Conservation (phyloP, 2,329 filamentous ascomycete genomes). For the Aaosphaeria pasadenensis region DNA sequence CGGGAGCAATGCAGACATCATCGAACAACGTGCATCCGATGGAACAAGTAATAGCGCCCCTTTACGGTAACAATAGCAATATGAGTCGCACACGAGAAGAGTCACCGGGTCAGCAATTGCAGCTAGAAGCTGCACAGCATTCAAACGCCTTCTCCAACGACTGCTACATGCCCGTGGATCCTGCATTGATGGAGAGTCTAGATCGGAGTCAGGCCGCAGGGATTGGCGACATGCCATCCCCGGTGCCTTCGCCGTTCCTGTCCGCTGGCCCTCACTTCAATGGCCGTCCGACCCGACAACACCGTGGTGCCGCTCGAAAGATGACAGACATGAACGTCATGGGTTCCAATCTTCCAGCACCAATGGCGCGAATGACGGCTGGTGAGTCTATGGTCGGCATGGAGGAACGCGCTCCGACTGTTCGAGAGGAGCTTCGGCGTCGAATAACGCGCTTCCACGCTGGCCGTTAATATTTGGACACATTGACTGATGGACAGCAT, state of each 20-base stretch:
- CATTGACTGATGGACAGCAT: too few relatives aligned
- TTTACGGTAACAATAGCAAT: not conserved
- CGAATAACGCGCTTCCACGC: constrained; percentile 9
- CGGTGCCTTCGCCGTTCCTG: constrained; percentile 31
- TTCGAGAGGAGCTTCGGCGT: constrained; percentile 20
- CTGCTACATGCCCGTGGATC: constrained; percentile 57
- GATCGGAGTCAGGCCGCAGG: not conserved
- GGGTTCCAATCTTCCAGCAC: constrained; percentile 6
- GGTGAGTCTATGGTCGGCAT: not conserved
- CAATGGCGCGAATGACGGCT: constrained; percentile 1
- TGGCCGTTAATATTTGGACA: too few relatives aligned
- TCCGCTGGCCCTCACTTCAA: constrained; percentile 12
- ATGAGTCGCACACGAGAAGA: constrained; percentile 9
- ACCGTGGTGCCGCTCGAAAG: not conserved
- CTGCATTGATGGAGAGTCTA: constrained; percentile 55
- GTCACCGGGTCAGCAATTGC: constrained; percentile 25
- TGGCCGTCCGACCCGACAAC: constrained; percentile 1
- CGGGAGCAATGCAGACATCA: constrained; percentile 7
- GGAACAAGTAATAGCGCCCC: not conserved
- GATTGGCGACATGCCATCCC: not conserved
- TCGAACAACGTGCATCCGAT: not conserved
- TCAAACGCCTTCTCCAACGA: constrained; percentile 38
- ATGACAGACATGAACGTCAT: constrained; percentile 4
- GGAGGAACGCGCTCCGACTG: constrained; percentile 12
- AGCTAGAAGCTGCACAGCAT: constrained; percentile 21